Evolutionary conservation across 140 eudicot genomes (phyloP).

Genomic region (Bidens hawaiensis): DNA sequence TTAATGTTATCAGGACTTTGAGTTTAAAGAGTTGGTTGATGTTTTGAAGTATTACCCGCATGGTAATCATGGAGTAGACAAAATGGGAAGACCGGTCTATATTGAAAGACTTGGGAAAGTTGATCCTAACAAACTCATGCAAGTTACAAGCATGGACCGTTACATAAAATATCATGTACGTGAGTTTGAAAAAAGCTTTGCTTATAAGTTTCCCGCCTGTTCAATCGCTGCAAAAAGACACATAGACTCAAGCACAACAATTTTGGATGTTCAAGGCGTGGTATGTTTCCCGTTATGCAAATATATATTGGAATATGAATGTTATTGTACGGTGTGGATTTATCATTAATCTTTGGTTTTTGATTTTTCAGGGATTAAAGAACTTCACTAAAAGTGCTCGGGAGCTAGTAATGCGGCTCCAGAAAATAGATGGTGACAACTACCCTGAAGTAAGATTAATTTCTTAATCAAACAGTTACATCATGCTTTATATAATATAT

Average conservation of each 20-base stretch:
- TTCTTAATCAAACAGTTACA: background rate
- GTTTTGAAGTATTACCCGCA: constrained; percentile 89
- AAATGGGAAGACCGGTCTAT: constrained; percentile 89
- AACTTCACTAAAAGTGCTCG: constrained; percentile 85
- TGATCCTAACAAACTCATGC: constrained; percentile 93
- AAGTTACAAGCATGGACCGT: constrained; percentile 93
- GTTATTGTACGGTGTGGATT: background rate
- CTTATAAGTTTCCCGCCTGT: constrained; percentile 83
- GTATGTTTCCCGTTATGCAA: constrained; percentile 38
- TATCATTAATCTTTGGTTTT: constrained; percentile 13
- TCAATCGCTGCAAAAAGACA: constrained; percentile 89
- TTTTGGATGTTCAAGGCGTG: constrained; percentile 95
- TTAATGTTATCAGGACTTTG: constrained; percentile 69
- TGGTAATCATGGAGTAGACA: constrained; percentile 95
- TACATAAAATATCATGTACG: constrained; percentile 82
- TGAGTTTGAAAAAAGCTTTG: constrained; percentile 78
- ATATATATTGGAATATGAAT: constrained; percentile 1
- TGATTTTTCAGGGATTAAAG: constrained; percentile 66
- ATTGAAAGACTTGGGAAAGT: constrained; percentile 93
- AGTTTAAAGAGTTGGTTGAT: constrained; percentile 74
- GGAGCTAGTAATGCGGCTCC: constrained; percentile 78
- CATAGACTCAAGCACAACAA: constrained; percentile 91
- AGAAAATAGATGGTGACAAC: constrained; percentile 95
- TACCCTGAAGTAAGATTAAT: constrained; percentile 74
- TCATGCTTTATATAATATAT: background rate